phyloP scores from a whole-genome alignment of 192 early-diverging fungal genomes.

The Tieghemiomyces parasiticus region DNA sequence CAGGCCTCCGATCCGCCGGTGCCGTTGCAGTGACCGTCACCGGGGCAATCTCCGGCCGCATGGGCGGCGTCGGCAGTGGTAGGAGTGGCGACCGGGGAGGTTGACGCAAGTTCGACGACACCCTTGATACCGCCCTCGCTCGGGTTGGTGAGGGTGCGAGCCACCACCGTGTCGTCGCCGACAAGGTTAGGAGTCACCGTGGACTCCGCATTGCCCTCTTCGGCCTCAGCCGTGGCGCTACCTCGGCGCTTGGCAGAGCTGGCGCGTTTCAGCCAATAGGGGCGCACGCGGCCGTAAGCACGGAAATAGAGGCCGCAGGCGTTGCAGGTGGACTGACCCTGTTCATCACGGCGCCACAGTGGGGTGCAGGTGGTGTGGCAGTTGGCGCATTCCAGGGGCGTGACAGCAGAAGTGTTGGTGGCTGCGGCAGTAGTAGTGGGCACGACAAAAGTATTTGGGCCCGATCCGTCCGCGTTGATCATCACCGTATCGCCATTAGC shows the following conservation, averaged over 20 bases:
- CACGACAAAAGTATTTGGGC: no score
- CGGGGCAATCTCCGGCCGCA: slow-evolving; percentile 47
- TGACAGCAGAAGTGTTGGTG: neutral
- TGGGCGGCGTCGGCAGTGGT: slow-evolving; percentile 11
- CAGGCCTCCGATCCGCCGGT: slow-evolving; percentile 54
- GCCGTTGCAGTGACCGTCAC: slow-evolving; percentile 62
- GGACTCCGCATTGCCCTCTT: neutral
- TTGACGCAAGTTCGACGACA: no score
- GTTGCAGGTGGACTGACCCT: slow-evolving; percentile 65
- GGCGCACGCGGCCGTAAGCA: slow-evolving; percentile 30
- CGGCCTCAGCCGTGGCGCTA: slow-evolving; percentile 1
- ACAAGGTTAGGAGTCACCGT: no score
- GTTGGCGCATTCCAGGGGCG: slow-evolving; percentile 45
- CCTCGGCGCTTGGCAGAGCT: slow-evolving; percentile 14
- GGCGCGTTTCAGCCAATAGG: slow-evolving; percentile 24
- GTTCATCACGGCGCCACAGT: slow-evolving; percentile 60
- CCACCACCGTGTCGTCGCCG: no score
- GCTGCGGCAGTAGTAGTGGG: neutral
- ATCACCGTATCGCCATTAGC: neutral
- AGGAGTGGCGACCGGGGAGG: no score
- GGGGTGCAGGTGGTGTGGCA: slow-evolving; percentile 66
- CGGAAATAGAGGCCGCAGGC: slow-evolving; percentile 48
- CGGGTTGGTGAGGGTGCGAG: neutral
- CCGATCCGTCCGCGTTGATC: neutral
- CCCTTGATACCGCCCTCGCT: neutral